phyloP scores from a whole-genome alignment of 2,329 filamentous ascomycete genomes.

The Podosphaera xanthii region DNA sequence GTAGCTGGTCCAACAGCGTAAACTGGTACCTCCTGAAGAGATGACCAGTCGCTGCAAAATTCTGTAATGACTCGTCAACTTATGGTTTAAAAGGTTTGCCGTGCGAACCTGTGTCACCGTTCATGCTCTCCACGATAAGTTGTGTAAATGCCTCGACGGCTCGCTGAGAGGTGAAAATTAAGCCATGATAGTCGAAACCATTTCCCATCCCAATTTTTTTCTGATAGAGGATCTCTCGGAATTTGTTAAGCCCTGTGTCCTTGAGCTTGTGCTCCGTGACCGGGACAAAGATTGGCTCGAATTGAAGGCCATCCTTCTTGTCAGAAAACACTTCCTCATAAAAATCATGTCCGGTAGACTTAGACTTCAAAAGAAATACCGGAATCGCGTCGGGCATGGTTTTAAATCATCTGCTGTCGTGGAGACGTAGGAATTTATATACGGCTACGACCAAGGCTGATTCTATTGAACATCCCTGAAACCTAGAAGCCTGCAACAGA shows the following conservation, averaged over 20 bases:
- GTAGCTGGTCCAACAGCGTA: conserved; percentile 71
- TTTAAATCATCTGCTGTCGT: not conserved
- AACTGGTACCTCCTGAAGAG: conserved; percentile 33
- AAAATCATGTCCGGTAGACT: conserved; percentile 44
- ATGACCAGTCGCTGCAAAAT: conserved; percentile 22
- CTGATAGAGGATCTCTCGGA: conserved; percentile 27
- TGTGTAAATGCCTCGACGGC: conserved; percentile 57
- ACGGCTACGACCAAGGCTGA: too few relatives aligned
- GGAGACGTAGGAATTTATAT: not conserved
- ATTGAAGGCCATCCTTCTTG: conserved; percentile 21
- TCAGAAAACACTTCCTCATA: conserved; percentile 46
- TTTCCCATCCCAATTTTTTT: conserved; percentile 19
- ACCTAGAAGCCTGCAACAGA: too few relatives aligned
- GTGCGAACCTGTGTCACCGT: conserved; percentile 19
- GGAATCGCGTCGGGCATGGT: conserved; percentile 19
- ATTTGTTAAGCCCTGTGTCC: conserved; percentile 29
- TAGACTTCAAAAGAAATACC: conserved; percentile 56
- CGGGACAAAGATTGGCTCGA: conserved; percentile 48
- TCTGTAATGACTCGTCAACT: conserved; percentile 2
- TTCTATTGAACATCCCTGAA: too few relatives aligned
- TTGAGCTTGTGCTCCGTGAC: conserved; percentile 52
- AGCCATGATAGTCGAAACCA: conserved; percentile 38
- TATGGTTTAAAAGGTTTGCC: not conserved
- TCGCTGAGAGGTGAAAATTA: conserved; percentile 67
- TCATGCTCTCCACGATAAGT: conserved; percentile 22